These are phyloP conservation scores for Calonectria henricotiae DNA, from an alignment of 2,329 filamentous ascomycete species.

Conservation along the genomic window DNA sequence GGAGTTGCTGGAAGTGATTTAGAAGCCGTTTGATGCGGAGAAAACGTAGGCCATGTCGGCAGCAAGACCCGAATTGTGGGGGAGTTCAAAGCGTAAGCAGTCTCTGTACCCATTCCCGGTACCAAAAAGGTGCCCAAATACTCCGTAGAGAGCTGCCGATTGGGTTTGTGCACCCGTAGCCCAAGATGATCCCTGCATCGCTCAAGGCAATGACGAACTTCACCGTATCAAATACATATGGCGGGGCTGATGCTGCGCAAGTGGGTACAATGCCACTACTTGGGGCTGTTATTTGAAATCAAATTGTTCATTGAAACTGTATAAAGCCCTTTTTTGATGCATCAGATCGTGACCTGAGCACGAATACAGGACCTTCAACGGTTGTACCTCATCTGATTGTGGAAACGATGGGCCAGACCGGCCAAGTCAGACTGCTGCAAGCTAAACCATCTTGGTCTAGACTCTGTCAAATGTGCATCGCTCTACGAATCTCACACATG, in stretches of 20 bases:
- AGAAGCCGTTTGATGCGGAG: slow-evolving; percentile 2
- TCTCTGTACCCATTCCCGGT: background rate
- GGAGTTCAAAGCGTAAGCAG: background rate
- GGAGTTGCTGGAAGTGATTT: background rate
- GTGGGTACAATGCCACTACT: background rate
- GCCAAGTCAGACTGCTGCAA: background rate
- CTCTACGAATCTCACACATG: background rate
- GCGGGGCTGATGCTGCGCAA: background rate
- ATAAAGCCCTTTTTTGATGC: background rate
- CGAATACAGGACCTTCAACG: background rate
- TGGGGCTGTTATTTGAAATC: background rate
- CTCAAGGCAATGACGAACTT: background rate
- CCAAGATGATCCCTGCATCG: background rate
- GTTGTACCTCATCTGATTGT: too few species aligned
- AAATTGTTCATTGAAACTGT: background rate
- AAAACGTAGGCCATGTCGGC: slow-evolving; percentile 8
- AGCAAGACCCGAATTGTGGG: background rate
- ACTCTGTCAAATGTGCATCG: background rate
- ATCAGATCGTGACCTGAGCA: background rate
- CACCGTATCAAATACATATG: background rate
- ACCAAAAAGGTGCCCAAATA: background rate
- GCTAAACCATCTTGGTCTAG: slow-evolving; percentile 7
- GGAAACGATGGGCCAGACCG: background rate
- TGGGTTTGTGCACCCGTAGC: background rate
- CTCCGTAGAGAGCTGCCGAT: background rate